These are phyloP conservation scores for Vigna reflexopilosa DNA, from an alignment of 306 rosid genomes.

Conservation along the genomic window DNA sequence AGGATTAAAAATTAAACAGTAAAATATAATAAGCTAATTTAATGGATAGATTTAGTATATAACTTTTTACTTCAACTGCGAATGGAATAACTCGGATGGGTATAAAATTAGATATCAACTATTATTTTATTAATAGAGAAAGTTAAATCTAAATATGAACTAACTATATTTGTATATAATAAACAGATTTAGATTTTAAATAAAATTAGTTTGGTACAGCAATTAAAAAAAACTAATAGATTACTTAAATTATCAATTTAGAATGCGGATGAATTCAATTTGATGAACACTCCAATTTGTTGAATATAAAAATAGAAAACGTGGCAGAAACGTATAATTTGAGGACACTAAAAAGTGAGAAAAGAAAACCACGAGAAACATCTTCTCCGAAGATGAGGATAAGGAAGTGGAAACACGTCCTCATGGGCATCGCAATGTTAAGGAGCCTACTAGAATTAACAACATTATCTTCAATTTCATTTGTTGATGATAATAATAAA, in stretches of 20 bases:
- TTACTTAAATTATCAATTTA: neutral
- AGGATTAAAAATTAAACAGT: too few species aligned
- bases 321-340: neutral
- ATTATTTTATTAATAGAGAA: too few species aligned
- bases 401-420: neutral
- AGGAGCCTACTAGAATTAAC: neutral
- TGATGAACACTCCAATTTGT: neutral
- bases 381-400: neutral
- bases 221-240: neutral
- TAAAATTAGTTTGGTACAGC: neutral
- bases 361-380: neutral
- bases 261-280: neutral
- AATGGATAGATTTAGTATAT: too few species aligned
- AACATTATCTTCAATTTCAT: slow-evolving; percentile 11
- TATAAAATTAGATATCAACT: too few species aligned
- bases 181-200: neutral
- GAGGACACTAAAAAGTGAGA: neutral
- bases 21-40: too few species aligned
- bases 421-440: neutral
- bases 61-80: too few species aligned
- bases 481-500: neutral
- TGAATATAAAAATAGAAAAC: neutral
- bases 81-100: too few species aligned
- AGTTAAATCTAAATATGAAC: too few species aligned
- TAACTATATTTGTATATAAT: neutral